Evolutionary conservation across 495 filamentous ascomycete genomes (phyloP).

Genomic region (Lasiosphaeria hispida): DNA sequence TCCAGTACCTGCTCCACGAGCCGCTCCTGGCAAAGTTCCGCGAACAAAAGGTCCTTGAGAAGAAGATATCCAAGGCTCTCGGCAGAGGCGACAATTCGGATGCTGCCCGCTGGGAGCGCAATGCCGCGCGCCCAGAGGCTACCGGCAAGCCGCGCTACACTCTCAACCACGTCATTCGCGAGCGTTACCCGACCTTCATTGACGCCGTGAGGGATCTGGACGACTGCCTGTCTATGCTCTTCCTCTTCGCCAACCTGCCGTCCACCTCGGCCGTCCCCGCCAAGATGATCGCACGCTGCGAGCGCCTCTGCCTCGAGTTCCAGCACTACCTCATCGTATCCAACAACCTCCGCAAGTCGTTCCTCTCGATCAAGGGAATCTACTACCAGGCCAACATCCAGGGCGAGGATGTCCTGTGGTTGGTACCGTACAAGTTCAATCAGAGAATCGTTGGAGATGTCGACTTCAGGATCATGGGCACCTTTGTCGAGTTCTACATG

Average conservation of each 20-base stretch:
- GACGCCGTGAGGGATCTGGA: constrained; percentile 94
- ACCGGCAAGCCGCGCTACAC: constrained; percentile 80
- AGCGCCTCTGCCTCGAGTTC: constrained; percentile 88
- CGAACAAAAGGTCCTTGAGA: constrained; percentile 91
- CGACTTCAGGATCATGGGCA: constrained; percentile 98
- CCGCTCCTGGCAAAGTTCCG: constrained; percentile 93
- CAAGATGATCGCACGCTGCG: constrained; percentile 90
- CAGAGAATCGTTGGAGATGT: constrained; percentile 88
- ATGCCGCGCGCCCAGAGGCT: constrained; percentile 72
- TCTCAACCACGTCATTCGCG: constrained; percentile 93
- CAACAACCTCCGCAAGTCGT: constrained; percentile 87
- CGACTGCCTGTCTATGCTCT: constrained; percentile 93
- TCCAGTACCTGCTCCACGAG: constrained; percentile 96
- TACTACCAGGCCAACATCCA: constrained; percentile 99
- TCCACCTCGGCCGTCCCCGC: constrained; percentile 80
- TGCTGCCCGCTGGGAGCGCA: constrained; percentile 63
- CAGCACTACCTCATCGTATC: constrained; percentile 94
- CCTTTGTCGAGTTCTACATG: constrained; percentile 98
- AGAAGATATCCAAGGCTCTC: constrained; percentile 90
- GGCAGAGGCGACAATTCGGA: constrained; percentile 87
- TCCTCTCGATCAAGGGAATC: constrained; percentile 97
- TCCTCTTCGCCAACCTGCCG: constrained; percentile 95
- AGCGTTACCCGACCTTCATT: constrained; percentile 95
- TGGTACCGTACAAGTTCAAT: constrained; percentile 96
- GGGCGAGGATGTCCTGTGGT: constrained; percentile 96